Evolutionary conservation across 179 eudicot species (phyloP).

Genomic region (Drosera spatulata): DNA sequence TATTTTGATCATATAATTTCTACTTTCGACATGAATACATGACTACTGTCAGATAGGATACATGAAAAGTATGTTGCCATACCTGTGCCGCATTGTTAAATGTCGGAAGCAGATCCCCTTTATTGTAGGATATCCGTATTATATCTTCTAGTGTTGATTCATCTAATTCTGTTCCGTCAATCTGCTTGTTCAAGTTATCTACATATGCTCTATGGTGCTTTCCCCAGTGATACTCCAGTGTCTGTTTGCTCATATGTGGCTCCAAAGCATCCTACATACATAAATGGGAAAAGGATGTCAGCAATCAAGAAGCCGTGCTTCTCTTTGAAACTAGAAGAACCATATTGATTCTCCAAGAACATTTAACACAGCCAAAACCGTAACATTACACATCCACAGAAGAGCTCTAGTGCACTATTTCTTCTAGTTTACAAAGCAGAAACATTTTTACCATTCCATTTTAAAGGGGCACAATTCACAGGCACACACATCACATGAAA

Average conservation of each 20-base stretch:
- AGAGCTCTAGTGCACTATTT: too few species aligned
- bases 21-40: not conserved
- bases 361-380: too few species aligned
- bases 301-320: not conserved
- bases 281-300: not conserved
- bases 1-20: not conserved
- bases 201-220: conserved; percentile 87
- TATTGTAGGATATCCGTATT: conserved; percentile 53
- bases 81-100: conserved; percentile 98
- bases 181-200: conserved; percentile 86
- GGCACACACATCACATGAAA: too few species aligned
- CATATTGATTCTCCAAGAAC: too few species aligned
- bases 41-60: not conserved
- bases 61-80: not conserved
- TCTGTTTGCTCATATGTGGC: conserved; percentile 86
- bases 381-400: too few species aligned
- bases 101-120: conserved; percentile 70
- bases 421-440: too few species aligned
- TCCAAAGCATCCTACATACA: conserved; percentile 66
- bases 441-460: too few species aligned
- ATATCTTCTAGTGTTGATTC: conserved; percentile 49
- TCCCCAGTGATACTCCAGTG: conserved; percentile 92
- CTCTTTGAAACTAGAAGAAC: too few species aligned
- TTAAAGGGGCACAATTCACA: too few species aligned
- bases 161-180: conserved; percentile 77